Evolutionary conservation across 2,329 filamentous ascomycete genomes (phyloP), one percentile per base, ranked within the genome.

Genomic region (Trichoderma koningii): DNA sequence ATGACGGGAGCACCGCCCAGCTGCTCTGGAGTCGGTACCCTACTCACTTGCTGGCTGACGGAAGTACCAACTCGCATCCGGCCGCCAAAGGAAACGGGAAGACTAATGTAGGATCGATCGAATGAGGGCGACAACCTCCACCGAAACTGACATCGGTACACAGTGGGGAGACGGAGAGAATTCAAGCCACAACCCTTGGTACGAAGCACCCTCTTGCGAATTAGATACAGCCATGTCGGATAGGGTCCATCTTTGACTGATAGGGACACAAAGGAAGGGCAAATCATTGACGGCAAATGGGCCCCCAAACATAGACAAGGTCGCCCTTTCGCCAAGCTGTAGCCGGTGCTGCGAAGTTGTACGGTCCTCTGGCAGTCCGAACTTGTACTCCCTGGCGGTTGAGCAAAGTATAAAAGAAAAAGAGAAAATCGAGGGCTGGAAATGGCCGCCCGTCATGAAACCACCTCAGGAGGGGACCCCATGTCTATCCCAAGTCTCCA

Each of bases 81-180:
- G 66, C 64, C 66, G 64, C 63, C 63, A 60, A 26, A 66, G 68
- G 67, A 67, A 71, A 75, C 74, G 73, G 74, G 73, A 74, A 75
- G 70, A 66, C 73, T 75, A 76, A 74, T 70, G 72, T 73, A 72
- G 71, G 68, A 70, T 71, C 71, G 68, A 64, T 65, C 67, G 68
- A 69, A 69, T 66, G 52, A 70, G 56, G 68, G 55, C 67, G 64
- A 66, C 65, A 55, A 55, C 63, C 62, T 67, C 69, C 69, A 71
- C 68, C 69, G 68, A 70, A 55, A 69, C 68, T 69, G 66, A 68
- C 70, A 71, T 70, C 69, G 70, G 71, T 69, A 69, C 70, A 69
- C 65, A 30, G 47, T 52, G 51, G 60, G 71, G 70, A 70, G 72
- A 44, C 9, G 6, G 52, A 55, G 26, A 69, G 70, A 68, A 63